Base-by-base conservation (phyloP, 371 early-diverging fungal species). In the Syncephalastrum racemosum region DNA sequence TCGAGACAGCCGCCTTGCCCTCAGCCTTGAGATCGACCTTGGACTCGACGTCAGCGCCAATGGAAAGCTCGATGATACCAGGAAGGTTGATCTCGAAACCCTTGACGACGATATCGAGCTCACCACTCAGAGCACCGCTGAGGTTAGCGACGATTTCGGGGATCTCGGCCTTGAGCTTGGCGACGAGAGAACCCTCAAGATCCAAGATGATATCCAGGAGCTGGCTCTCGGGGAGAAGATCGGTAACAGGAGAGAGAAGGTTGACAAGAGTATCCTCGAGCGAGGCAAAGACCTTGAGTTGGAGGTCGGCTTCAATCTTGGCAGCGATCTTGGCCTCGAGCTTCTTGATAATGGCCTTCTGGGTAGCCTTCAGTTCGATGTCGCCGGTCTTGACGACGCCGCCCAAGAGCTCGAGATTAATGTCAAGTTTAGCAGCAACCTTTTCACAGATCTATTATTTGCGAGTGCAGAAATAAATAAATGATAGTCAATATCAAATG, bases 311-410 rank as follows among this genome's bases (percentile, higher is more conserved):
- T 31, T 40, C 44, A 40, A 62, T 46, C 39, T 66, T 54, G 24
- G 66, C 64, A 49, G 66, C 52, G 20, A 68, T 49, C 19, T 64
- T 56, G 39, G 55, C 61, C 47, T 62, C 50, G 50, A 71, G 59
- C 14, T 62, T 62, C 18, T 59, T 59, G n/a, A 71, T 14, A n/a
- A 60, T 62, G 53, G 61, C 47, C 22, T 56, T 51, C 53, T 64
- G 48, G 22, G 62, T 58, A 13, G 60, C 49, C 13, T 58, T 54
- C 46, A 71, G 19, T 7, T 64, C 47, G 19, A 52, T 40, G 45
- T 62, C 55, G 20, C 56, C 64, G 22, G 54, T 46, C 8, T 53
- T 44, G 23, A 67, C 15, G 3, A 58, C 18, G 31, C 71, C 71
- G 39, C 60, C 65, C 8, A 67, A 31, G 10, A 51, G 44, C 16